These are phyloP conservation scores for Calonectria honghensis DNA, from an alignment of 2,329 filamentous ascomycete genomes.

Conservation along the genomic window DNA sequence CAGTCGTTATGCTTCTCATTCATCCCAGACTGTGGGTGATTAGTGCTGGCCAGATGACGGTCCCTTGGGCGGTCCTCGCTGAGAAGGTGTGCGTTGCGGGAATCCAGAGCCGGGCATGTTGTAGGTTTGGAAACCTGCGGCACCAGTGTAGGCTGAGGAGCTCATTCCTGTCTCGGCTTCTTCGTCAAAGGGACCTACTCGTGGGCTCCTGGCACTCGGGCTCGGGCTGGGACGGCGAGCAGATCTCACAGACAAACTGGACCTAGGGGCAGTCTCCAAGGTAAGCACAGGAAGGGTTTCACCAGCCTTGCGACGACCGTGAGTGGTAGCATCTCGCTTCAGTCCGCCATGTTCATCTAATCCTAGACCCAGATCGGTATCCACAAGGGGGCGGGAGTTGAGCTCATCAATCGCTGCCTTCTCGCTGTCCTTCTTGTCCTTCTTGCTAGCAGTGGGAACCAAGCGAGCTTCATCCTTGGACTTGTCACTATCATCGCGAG, in stretches of 20 bases:
- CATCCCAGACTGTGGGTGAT: constrained; percentile 46
- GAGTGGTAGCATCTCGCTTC: constrained; percentile 68
- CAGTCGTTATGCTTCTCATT: constrained; percentile 41
- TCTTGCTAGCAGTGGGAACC: constrained; percentile 68
- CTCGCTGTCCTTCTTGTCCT: constrained; percentile 61
- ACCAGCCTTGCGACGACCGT: constrained; percentile 70
- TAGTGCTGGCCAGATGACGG: constrained; percentile 52
- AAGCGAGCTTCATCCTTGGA: constrained; percentile 80
- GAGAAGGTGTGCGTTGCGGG: constrained; percentile 41
- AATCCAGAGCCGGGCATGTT: constrained; percentile 35
- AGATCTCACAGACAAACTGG: constrained; percentile 50
- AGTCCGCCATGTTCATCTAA: constrained; percentile 57
- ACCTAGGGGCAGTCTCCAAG: constrained; percentile 52
- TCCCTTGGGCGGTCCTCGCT: constrained; percentile 44
- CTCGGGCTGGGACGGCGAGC: constrained; percentile 53
- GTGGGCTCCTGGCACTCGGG: constrained; percentile 58
- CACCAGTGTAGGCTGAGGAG: constrained; percentile 54
- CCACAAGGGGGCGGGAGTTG: constrained; percentile 61
- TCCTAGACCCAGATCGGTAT: constrained; percentile 52
- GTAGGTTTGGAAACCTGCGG: constrained; percentile 50
- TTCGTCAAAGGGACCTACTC: constrained; percentile 64
- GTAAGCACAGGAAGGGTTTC: constrained; percentile 64
- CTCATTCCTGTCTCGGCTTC: constrained; percentile 64
- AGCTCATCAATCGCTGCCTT: constrained; percentile 67
- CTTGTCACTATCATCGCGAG: constrained; percentile 75